A percentile compares a stretch with the other conserved stretches of the same genome.
Evolutionary conservation across 805 yeast genomes (phyloP).

Genomic region (Ogataea angusta): DNA sequence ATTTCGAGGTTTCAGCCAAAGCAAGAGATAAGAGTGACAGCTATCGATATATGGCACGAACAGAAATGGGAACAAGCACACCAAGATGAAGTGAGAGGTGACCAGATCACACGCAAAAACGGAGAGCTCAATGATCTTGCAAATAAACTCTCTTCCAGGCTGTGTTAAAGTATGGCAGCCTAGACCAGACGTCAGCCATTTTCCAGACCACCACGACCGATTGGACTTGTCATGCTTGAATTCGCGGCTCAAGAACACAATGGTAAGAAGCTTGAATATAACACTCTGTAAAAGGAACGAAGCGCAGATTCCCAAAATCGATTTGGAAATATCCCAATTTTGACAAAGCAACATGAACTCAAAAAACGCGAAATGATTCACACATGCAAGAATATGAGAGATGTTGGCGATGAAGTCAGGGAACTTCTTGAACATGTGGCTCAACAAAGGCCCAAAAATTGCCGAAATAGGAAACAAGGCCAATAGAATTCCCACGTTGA

Average conservation of each 20-base stretch:
- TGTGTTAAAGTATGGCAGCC: constrained; percentile 62
- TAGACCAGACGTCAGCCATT: constrained; percentile 59
- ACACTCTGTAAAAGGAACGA: constrained; percentile 53
- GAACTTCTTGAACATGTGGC: constrained; percentile 40
- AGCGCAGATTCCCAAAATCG: constrained; percentile 60
- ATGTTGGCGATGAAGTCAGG: constrained; percentile 54
- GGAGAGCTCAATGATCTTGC: constrained; percentile 65
- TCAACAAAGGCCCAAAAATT: constrained; percentile 46
- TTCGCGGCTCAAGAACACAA: constrained; percentile 58
- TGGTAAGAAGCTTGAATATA: constrained; percentile 50
- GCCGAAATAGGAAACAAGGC: constrained; percentile 43
- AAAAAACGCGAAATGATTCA: constrained; percentile 53
- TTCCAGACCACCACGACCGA: constrained; percentile 78
- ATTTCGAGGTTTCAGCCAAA: constrained; percentile 54
- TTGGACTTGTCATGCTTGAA: constrained; percentile 57
- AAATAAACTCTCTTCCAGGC: constrained; percentile 60
- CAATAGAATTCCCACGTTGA: constrained; percentile 41
- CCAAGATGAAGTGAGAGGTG: constrained; percentile 55
- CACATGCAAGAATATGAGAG: constrained; percentile 52
- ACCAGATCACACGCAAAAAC: constrained; percentile 63
- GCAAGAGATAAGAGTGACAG: constrained; percentile 62
- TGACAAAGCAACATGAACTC: constrained; percentile 67
- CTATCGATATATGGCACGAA: constrained; percentile 62
- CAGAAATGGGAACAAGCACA: constrained; percentile 57
- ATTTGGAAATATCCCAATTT: constrained; percentile 57